These are phyloP conservation scores for Irpex rosettiformis DNA, from an alignment of 1,284 basidiomycete genomes.

Conservation along the genomic window DNA sequence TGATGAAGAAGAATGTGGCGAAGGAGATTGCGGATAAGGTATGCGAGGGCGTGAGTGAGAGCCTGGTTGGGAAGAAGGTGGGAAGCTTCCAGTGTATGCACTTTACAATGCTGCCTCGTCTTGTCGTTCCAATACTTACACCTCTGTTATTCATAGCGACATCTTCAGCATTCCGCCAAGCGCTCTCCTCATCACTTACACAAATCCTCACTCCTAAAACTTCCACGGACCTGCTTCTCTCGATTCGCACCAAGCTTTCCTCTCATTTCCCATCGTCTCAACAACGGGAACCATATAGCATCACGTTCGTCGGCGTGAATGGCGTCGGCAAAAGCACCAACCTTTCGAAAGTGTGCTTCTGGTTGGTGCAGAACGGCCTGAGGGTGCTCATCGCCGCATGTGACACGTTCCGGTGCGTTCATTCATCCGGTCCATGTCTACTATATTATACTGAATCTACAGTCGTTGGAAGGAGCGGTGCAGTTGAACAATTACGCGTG, in stretches of 20 bases:
- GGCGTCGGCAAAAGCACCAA: constrained; percentile 99
- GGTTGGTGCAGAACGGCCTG: constrained; percentile 94
- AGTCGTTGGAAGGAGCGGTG: constrained; percentile 71
- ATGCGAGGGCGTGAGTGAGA: constrained; percentile 89
- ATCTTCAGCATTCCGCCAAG: constrained; percentile 69
- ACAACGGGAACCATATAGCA: constrained; percentile 83
- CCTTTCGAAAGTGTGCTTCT: constrained; percentile 97
- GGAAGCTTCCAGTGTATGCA: constrained; percentile 79
- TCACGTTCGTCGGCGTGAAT: constrained; percentile 99
- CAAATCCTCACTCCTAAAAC: constrained; percentile 95
- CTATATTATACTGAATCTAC: constrained; percentile 1
- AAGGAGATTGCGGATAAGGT: constrained; percentile 93
- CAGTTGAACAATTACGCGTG: constrained; percentile 95
- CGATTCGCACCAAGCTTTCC: constrained; percentile 70
- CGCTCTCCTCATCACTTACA: constrained; percentile 86
- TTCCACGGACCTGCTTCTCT: constrained; percentile 90
- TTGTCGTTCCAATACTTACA: not conserved
- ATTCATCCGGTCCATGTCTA: not conserved
- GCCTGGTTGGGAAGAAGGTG: constrained; percentile 87
- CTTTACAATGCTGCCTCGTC: not conserved
- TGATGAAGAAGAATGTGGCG: constrained; percentile 99
- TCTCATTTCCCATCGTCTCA: constrained; percentile 68
- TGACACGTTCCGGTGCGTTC: constrained; percentile 86
- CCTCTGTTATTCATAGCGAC: not conserved
- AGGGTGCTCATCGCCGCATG: constrained; percentile 97